Base-by-base conservation (phyloP, 345 rosid genomes). In the Gossypium thurberi region DNA sequence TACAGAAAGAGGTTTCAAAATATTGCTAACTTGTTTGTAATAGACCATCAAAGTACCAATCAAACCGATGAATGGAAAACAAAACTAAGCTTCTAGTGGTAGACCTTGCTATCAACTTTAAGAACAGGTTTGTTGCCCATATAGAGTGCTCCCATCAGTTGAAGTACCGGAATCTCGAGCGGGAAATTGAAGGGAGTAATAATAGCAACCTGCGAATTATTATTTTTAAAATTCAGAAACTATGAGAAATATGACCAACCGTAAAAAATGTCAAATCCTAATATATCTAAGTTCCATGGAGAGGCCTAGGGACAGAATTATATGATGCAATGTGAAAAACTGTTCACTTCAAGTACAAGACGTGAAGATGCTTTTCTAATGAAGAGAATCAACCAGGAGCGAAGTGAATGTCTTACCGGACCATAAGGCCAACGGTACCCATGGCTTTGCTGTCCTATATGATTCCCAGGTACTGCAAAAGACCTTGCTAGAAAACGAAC, bases 381-480 rank as follows among this genome's bases (percentile, higher is more conserved):
- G 23, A 59, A 17, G 43, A 57, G 55, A 58, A 72, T 47, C 53
- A 58, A 57, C 15, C 56, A 43, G 4, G 26, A 21, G 3, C 3
- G 1, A 59, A 72, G 75, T 79, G 68, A 78, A 75, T 53, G 75
- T 25, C 93, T 92, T 87, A 95, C 99, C 43, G 98, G 89, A 78
- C 99, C 99, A 80, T 90, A 95, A 46, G 99, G 99, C 99, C 99
- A 95, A 52, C 97, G 91, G 79, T 84, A 92, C 33, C 98, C 99
- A 82, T 95, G 87, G 75, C 98, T 95, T 80, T 91, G 98, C 83
- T 95, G 99, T 69, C 99, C 99, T 74, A 88, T 86, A 75, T 95
- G 98, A 85, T 92, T 92, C 73, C 99, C 99, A 55, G 99, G 97
- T 42, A 92, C 86, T 14, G 84, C 90, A 82, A 95, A 95, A 75